A percentile compares a stretch with the other conserved stretches of the same genome.
Evolutionary conservation across 2,329 filamentous ascomycete species (phyloP).

Genomic region (Xylaria hypoxylon): DNA sequence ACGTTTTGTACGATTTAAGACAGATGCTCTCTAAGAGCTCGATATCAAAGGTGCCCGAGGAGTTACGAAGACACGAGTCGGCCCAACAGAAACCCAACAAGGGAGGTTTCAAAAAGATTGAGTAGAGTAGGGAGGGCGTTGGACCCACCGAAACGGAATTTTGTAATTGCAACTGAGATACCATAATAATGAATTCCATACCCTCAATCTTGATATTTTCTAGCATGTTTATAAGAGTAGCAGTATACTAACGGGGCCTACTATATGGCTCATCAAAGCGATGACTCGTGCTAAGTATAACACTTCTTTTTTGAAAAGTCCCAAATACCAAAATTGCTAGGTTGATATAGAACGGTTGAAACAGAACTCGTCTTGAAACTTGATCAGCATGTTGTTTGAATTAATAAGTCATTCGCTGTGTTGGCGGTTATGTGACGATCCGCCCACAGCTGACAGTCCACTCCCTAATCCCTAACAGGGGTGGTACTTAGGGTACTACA

Average conservation of each 20-base stretch:
- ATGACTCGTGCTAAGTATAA: neutral
- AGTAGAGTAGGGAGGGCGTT: conserved; percentile 33
- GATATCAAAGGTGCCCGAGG: conserved; percentile 90
- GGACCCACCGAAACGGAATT: neutral
- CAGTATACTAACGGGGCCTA: too few relatives aligned
- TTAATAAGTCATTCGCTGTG: neutral
- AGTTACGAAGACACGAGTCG: conserved; percentile 87
- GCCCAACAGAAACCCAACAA: conserved; percentile 82
- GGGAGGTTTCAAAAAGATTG: conserved; percentile 48
- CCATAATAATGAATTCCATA: conserved; percentile 18
- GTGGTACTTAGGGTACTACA: neutral
- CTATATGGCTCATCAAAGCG: neutral
- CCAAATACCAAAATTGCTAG: neutral
- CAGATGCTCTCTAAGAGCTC: conserved; percentile 94
- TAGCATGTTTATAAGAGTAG: too few relatives aligned
- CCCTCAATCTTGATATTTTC: neutral
- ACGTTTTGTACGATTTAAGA: conserved; percentile 93
- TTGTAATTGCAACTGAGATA: conserved; percentile 29
- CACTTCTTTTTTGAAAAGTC: neutral
- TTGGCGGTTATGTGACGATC: neutral
- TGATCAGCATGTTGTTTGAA: neutral
- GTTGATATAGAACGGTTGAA: neutral
- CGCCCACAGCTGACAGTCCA: conserved; percentile 18
- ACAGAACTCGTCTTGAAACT: neutral
- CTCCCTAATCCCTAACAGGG: neutral